These are phyloP conservation scores for Clonostachys solani DNA, from an alignment of 2,329 filamentous ascomycete genomes.

Conservation along the genomic window DNA sequence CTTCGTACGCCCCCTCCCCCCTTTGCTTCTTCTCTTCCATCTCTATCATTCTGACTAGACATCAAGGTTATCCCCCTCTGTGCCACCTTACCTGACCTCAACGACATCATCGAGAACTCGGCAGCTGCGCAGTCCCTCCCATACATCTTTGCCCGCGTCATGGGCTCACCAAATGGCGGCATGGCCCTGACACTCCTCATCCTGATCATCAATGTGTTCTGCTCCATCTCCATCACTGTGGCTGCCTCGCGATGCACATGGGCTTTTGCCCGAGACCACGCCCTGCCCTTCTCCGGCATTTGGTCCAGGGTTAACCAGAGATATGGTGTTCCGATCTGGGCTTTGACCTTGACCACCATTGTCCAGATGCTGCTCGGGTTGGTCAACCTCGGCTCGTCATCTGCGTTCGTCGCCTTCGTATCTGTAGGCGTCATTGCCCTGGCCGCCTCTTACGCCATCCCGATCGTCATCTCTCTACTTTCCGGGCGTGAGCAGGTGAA, in stretches of 20 bases:
- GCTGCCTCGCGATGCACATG: conserved; percentile 47
- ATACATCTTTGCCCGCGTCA: too few species aligned
- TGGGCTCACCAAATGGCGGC: too few species aligned
- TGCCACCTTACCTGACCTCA: too few species aligned
- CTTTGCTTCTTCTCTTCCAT: too few species aligned
- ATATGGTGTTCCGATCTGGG: conserved; percentile 43
- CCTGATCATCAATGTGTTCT: conserved; percentile 50
- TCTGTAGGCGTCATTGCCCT: conserved; percentile 64
- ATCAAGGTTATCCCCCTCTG: too few species aligned
- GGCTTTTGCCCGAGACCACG: conserved; percentile 49
- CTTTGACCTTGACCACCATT: conserved; percentile 13
- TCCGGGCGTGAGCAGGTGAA: conserved; percentile 40
- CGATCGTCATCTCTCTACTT: conserved; percentile 60
- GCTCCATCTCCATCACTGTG: conserved; percentile 40
- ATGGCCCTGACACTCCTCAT: neutral
- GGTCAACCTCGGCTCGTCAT: conserved; percentile 56
- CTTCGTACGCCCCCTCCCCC: too few species aligned
- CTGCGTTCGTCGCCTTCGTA: conserved; percentile 64
- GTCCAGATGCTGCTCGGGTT: conserved; percentile 23
- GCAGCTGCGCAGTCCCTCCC: too few species aligned
- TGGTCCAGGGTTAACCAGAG: conserved; percentile 34
- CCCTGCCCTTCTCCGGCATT: conserved; percentile 36
- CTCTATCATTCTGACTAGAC: too few species aligned
- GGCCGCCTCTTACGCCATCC: conserved; percentile 67
- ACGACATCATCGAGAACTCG: too few species aligned